phyloP scores from a whole-genome alignment of 345 rosid genomes.

The Eucalyptus virginea region DNA sequence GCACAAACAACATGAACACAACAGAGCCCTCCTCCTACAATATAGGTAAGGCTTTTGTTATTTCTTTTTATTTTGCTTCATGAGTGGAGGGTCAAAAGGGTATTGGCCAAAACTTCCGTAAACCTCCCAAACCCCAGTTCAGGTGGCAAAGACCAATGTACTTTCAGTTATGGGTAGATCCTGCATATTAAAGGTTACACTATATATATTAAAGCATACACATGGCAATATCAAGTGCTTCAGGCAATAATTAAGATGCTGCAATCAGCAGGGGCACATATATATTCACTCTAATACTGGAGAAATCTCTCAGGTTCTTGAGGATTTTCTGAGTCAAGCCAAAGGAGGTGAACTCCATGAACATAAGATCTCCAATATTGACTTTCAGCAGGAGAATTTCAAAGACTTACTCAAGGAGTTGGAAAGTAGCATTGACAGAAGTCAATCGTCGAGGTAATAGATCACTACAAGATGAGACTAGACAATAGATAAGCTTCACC shows the following conservation, averaged over 20 bases:
- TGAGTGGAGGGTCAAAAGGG: background rate
- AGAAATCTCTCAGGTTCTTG: slow-evolving; percentile 47
- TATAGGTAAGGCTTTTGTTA: background rate
- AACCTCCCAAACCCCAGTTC: background rate
- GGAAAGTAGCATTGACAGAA: slow-evolving; percentile 49
- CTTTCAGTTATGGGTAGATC: background rate
- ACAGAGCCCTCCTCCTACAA: background rate
- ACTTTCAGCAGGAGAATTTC: slow-evolving; percentile 66
- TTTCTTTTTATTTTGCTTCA: background rate
- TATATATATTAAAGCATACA: background rate
- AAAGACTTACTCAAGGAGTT: slow-evolving; percentile 64
- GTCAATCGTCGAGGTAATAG: slow-evolving; percentile 38
- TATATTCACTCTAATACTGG: background rate
- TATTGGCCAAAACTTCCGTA: background rate
- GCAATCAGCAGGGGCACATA: background rate
- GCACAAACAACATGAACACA: background rate
- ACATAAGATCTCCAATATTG: slow-evolving; percentile 38
- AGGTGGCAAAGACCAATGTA: background rate
- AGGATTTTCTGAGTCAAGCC: slow-evolving; percentile 60
- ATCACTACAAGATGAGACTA: background rate
- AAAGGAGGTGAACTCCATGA: slow-evolving; percentile 51
- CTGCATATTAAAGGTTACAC: background rate
- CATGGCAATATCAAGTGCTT: background rate
- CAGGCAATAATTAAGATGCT: background rate
- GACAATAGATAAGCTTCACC: background rate